Percentiles rank a stretch among this genome's conserved stretches.
Evolutionary conservation across 2,329 filamentous ascomycete genomes (phyloP).

Genomic region (Myriosclerotinia duriaeana): DNA sequence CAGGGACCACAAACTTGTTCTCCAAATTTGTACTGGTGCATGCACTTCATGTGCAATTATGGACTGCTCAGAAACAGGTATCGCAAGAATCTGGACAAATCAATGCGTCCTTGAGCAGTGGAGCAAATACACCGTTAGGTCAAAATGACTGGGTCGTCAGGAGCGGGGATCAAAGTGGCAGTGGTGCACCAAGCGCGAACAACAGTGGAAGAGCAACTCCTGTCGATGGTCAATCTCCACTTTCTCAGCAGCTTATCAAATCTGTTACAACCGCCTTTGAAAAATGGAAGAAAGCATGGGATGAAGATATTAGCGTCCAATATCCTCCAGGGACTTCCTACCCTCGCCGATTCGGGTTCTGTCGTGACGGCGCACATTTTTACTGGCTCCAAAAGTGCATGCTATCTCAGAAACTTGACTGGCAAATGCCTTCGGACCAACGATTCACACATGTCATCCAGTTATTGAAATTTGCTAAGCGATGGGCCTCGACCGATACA

Average conservation of each 20-base stretch:
- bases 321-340: constrained; percentile 59
- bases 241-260: constrained; percentile 50
- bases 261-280: constrained; percentile 57
- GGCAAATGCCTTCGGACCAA: constrained; percentile 56
- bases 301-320: constrained; percentile 66
- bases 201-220: constrained; percentile 51
- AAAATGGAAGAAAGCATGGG: constrained; percentile 73
- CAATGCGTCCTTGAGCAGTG: constrained; percentile 40
- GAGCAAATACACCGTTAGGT: constrained; percentile 56
- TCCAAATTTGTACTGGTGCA: constrained; percentile 75
- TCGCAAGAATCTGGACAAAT: constrained; percentile 37
- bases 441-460: constrained; percentile 61
- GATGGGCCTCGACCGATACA: constrained; percentile 63
- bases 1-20: constrained; percentile 67
- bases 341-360: constrained; percentile 64
- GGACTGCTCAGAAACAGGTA: constrained; percentile 48
- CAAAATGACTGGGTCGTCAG: constrained; percentile 58
- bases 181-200: constrained; percentile 47
- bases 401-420: constrained; percentile 59
- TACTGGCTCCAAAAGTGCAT: constrained; percentile 70
- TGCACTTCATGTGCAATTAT: constrained; percentile 63
- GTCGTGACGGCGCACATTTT: constrained; percentile 68
- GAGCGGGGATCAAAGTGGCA: constrained; percentile 45
- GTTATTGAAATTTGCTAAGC: constrained; percentile 58
- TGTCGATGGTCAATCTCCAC: constrained; percentile 41